A percentile compares a stretch with the other conserved stretches of the same genome.
Evolutionary conservation across 805 yeast genomes (phyloP).

Genomic region (Candida qinlingensis): DNA sequence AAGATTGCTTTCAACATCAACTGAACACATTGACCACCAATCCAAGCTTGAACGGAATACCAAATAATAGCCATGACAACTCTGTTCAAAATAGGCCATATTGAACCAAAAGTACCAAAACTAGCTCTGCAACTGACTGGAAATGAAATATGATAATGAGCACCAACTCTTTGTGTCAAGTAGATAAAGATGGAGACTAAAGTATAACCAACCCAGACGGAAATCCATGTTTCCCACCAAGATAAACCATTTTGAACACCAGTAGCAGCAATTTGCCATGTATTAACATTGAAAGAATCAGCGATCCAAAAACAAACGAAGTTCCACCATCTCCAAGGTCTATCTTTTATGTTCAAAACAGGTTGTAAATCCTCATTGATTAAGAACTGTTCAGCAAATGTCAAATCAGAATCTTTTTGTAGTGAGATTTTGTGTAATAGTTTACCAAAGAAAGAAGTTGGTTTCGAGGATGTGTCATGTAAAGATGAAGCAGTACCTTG

Average conservation of each 20-base stretch:
- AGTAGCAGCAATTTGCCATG: slow-evolving; percentile 89
- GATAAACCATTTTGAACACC: slow-evolving; percentile 72
- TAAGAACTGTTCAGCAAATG: slow-evolving; percentile 58
- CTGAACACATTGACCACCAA: slow-evolving; percentile 79
- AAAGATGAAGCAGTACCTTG: slow-evolving; percentile 8
- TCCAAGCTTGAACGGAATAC: slow-evolving; percentile 83
- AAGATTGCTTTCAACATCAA: slow-evolving; percentile 74
- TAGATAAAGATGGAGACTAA: slow-evolving; percentile 66
- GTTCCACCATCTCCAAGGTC: slow-evolving; percentile 85
- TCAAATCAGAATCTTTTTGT: slow-evolving; percentile 30
- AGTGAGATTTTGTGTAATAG: slow-evolving; percentile 14
- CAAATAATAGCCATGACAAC: slow-evolving; percentile 84
- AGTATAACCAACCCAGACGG: slow-evolving; percentile 81
- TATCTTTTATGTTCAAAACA: slow-evolving; percentile 56
- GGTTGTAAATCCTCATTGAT: slow-evolving; percentile 75
- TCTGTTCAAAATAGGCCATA: slow-evolving; percentile 86
- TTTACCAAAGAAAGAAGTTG: slow-evolving; percentile 1
- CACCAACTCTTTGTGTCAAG: slow-evolving; percentile 72
- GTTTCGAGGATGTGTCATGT: slow-evolving; percentile 4
- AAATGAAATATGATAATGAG: slow-evolving; percentile 76
- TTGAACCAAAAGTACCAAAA: slow-evolving; percentile 81
- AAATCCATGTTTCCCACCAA: slow-evolving; percentile 91
- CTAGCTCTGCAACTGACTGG: slow-evolving; percentile 79
- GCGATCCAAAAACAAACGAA: slow-evolving; percentile 82
- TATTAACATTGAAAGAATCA: slow-evolving; percentile 83